Evolutionary conservation across 352 stramenopile species (phyloP), one percentile per base, ranked within the genome.

Genomic region (Aphanomyces cochlioides): DNA sequence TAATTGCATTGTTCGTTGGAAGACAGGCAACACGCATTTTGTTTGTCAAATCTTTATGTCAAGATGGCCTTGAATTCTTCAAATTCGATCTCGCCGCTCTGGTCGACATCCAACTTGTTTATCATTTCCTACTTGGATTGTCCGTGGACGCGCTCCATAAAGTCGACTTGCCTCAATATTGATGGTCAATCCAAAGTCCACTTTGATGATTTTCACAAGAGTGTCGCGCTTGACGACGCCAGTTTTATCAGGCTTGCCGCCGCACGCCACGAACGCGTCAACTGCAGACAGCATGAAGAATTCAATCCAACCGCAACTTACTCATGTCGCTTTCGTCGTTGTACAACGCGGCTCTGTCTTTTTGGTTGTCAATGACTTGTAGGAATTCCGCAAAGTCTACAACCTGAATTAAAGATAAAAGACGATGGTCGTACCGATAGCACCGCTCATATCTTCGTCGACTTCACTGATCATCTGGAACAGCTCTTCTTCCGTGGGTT

Each of bases 341-440:
- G 74, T 98, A 97, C 75, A 98, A 92, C 45, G 92, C 88, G 3
- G 95, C 93, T 34, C 92, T 81, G 67, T 98, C 93, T 74, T 99
- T 99, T 75, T 99, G 96, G 63, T 97, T 98, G 76, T 98, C 96
- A 56, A 99, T 98, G 38, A 99, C 94, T 78, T 98, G 96, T 28
- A 99, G 79, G 72, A 99, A 99, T 73, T 99, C 96, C 66, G 92
- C 90, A 83, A 99, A 99, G 72, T 99, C 96, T 73, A 68, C 7
- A 0, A 5, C 36, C 5, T 6, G 37, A 12, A 61, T 41, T 1
- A 61, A 37, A 40, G 1, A 4, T 2, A 7, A 10, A 40, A 56
- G 59, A 57, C 28, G n/a, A 66, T 66, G 21, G 41, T 1, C 41
- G 34, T 5, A 70, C 64, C 64, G 54, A 99, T 99, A 0, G 90